Evolutionary conservation across 2,329 filamentous ascomycete genomes (phyloP).

Genomic region (Fusarium albidum): DNA sequence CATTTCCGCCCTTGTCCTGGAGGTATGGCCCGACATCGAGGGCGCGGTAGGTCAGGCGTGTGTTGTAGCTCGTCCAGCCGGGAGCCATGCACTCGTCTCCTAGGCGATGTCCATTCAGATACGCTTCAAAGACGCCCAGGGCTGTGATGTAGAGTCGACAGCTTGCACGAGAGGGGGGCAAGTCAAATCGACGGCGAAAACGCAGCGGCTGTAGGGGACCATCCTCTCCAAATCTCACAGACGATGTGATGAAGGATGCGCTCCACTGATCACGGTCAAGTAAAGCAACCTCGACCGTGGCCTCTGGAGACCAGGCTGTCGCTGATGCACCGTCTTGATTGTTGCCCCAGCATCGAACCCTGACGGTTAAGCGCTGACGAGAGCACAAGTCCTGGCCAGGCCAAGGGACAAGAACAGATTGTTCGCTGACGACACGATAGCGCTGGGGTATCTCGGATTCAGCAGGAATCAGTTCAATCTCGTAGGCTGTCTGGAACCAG

Average conservation of each 20-base stretch:
- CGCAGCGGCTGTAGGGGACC: too few species aligned
- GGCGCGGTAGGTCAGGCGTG: constrained; percentile 56
- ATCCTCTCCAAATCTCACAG: too few species aligned
- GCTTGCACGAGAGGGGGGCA: too few species aligned
- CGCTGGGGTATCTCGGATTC: background rate
- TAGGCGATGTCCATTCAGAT: constrained; percentile 52
- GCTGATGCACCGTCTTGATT: too few species aligned
- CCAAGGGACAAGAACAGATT: constrained; percentile 6
- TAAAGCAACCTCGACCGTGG: too few species aligned
- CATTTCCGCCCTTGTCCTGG: constrained; percentile 36
- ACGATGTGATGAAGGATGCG: too few species aligned
- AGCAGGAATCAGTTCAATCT: background rate
- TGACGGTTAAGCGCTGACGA: too few species aligned
- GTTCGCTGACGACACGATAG: background rate
- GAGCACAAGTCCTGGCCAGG: background rate
- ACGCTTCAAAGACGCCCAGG: constrained; percentile 51
- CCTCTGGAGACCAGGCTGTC: too few species aligned
- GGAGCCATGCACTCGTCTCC: constrained; percentile 52
- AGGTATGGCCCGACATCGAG: constrained; percentile 56
- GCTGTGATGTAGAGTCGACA: constrained; percentile 33
- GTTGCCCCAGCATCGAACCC: too few species aligned
- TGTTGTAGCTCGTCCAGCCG: constrained; percentile 59
- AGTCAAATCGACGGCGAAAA: too few species aligned
- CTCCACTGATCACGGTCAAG: too few species aligned
- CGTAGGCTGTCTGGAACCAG: constrained; percentile 6